phyloP scores from a whole-genome alignment of 2,329 filamentous ascomycete genomes.

The Orbilia quercus region DNA sequence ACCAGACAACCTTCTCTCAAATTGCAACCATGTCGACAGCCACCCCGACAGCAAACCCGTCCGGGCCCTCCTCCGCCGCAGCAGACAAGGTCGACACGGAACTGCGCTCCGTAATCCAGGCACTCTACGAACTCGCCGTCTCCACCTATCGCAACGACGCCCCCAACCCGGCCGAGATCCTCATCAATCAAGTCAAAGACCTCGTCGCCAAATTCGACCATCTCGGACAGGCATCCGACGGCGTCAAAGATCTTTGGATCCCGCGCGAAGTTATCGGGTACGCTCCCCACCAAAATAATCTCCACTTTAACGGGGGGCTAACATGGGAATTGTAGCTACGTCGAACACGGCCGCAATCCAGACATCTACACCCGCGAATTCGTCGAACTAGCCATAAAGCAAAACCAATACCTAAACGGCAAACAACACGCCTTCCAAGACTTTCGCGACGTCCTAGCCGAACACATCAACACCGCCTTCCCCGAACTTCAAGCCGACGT shows the following conservation, averaged over 20 bases:
- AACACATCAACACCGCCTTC: constrained; percentile 70
- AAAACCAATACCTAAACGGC: constrained; percentile 75
- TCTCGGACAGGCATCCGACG: constrained; percentile 50
- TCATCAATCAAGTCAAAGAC: constrained; percentile 68
- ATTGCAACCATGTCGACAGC: constrained; percentile 35
- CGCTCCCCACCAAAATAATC: too few relatives aligned
- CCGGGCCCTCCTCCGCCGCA: constrained; percentile 11
- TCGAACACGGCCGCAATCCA: constrained; percentile 77
- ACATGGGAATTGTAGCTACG: constrained; percentile 72
- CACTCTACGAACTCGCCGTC: constrained; percentile 73
- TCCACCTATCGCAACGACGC: constrained; percentile 70
- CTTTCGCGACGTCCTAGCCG: constrained; percentile 73
- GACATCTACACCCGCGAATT: constrained; percentile 81
- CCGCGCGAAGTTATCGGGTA: constrained; percentile 64
- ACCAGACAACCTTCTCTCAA: constrained; percentile 1
- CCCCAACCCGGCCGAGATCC: constrained; percentile 69
- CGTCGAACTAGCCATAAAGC: constrained; percentile 74
- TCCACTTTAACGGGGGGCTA: too few relatives aligned
- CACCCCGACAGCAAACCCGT: constrained; percentile 14
- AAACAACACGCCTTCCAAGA: constrained; percentile 72
- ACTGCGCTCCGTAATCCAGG: constrained; percentile 73
- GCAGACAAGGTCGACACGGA: constrained; percentile 64
- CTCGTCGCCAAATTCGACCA: constrained; percentile 18
- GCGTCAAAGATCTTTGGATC: constrained; percentile 63
- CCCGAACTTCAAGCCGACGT: constrained; percentile 71